Conservation (phyloP, 2,329 filamentous ascomycete species). For the Sphaerulina musiva region DNA sequence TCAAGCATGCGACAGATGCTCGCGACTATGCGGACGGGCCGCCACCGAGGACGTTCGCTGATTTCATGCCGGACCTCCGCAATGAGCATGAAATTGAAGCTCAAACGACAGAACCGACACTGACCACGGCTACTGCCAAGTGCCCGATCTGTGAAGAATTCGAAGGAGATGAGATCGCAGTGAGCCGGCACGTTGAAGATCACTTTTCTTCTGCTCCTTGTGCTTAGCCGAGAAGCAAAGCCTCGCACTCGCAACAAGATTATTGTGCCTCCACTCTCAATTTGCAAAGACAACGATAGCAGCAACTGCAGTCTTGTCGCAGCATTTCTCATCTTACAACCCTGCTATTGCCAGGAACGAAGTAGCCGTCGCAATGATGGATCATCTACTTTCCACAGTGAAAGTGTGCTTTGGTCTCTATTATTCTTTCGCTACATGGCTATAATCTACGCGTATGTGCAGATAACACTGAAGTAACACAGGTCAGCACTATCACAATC, state of each 20-base stretch:
- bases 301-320: no score
- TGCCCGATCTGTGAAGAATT: slow-evolving; percentile 64
- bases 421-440: neutral
- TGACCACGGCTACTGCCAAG: slow-evolving; percentile 28
- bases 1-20: slow-evolving; percentile 14
- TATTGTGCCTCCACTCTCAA: no score
- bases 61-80: slow-evolving; percentile 21
- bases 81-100: neutral
- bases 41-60: slow-evolving; percentile 27
- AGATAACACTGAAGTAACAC: neutral
- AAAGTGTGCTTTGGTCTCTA: no score
- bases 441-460: neutral
- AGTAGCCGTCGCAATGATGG: no score
- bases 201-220: slow-evolving; percentile 42
- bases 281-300: no score
- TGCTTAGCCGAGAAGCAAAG: neutral
- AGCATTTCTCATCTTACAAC: no score
- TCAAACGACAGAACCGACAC: slow-evolving; percentile 14
- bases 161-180: slow-evolving; percentile 61
- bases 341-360: no score
- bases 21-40: slow-evolving; percentile 13
- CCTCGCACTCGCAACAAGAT: no score
- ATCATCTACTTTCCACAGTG: no score
- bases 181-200: slow-evolving; percentile 58
- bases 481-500: slow-evolving; percentile 15